Evolutionary conservation across 2,329 filamentous ascomycete genomes (phyloP), one percentile per base, ranked within the genome.

Genomic region (Ilyonectria robusta): DNA sequence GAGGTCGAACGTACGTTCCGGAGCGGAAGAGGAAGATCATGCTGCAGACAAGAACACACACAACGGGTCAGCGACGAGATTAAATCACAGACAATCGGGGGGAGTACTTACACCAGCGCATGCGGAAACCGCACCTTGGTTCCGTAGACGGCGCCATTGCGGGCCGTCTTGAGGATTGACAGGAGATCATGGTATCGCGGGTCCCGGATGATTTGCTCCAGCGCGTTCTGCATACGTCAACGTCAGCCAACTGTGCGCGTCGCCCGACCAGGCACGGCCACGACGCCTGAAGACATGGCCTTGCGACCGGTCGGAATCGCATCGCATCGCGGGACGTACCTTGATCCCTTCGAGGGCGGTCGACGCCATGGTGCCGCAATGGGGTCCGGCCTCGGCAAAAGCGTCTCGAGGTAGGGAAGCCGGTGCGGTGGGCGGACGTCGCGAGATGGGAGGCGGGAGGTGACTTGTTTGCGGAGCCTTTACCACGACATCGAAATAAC

Each of bases 11-110:
- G 77, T 87, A 94, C 87, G 93, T 92, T 84, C 95, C 96, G 10
- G 92, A 94, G 74, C 96, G 93, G 86, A 99, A 99, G 73, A 99
- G 89, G 75, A 98, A 93, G 73, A 98, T 94, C 95, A 99, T 99
- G 58, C 93, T 94, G 53, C 29, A 42, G 26, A 75, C 26, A 26
- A 59, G 59, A 31, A 23, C 35, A 29, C 26, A 23, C 35, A 29
- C 26, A 4, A 13, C 35, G 29, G 47, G 61, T 78, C 58, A 78
- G 73, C 67, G 44, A 64, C 29, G 46, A 15, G 37, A 55, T 37
- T 46, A 66, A 40, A 4, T 17, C 11, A 44, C 17, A 4, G 35
- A n/a, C 17, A 46, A 56, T 47, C 31, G 40, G 15, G 13, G 35
- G 26, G 3, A 7, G 23, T 74, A 70, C 84, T 70, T 82, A 87